Evolutionary conservation across 192 early-diverging fungal genomes (phyloP), one percentile per base, ranked within the genome.

Genomic region (Mortierella alpina): DNA sequence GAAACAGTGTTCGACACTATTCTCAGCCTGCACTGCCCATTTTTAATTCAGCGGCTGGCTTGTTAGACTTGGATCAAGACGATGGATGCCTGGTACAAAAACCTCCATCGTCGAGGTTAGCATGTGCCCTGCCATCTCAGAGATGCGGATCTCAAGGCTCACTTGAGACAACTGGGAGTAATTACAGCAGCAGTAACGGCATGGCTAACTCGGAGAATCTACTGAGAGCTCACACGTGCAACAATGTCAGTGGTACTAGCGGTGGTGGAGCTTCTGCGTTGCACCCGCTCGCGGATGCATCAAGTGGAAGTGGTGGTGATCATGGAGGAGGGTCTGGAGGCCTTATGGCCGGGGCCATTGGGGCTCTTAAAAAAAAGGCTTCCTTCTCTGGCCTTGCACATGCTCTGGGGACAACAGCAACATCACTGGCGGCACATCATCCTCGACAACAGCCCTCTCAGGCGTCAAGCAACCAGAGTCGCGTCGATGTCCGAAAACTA

Each of bases 351-450:
- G 63, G 71, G 1, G 63, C 71, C 18, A 49, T 73, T 8, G 71
- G 56, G 5, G 64, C 64, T 31, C 9, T 74, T 50, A 74, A 67
- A 58, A 74, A 67, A 50, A 74, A 74, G 50, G 64, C 64, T 40
- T 74, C 72, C 31, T 55, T 18, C n/a, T 51, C 64, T 17, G 56
- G 41, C 9, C 42, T 74, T 10, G 61, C 54, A 17, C 49, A 49
- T 41, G 9, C 40, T 8, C 31, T 31, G 31, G 31, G 31, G 31
- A 31, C 31, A 31, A 31, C 31, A 3, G 31, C 31, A 31, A 31
- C 31, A 31, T 31, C 23, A 59, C 40, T 42, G 58, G 39, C 17
- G 58, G 40, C 10, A 0, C 60, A 59, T 61, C 48, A 39, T 41
- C 45, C 56, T 46, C 45, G 45, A 6, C 59, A 60, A 41, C 69